phyloP scores from a whole-genome alignment of 306 rosid species.

The Prosopis cineraria region DNA sequence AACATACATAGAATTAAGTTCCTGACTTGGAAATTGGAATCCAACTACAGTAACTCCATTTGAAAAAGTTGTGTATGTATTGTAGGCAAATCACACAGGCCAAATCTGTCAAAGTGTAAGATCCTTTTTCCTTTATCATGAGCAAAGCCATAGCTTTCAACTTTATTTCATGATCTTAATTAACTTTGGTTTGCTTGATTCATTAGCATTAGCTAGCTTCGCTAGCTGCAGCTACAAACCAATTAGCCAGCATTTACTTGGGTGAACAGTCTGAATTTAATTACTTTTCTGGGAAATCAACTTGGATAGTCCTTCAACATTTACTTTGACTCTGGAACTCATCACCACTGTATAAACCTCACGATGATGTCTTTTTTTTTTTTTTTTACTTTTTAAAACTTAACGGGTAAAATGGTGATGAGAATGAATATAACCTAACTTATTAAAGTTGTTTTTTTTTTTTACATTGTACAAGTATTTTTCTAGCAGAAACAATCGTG shows the following conservation, averaged over 20 bases:
- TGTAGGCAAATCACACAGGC: not conserved
- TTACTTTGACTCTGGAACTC: not conserved
- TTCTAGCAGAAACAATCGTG: too few species aligned
- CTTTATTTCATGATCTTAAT: not conserved
- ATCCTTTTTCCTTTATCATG: not conserved
- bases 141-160: not conserved
- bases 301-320: constrained; percentile 1
- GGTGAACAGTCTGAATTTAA: not conserved
- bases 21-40: not conserved
- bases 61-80: not conserved
- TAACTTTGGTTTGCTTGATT: not conserved
- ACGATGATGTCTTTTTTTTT: too few species aligned
- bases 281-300: not conserved
- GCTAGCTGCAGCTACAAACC: not conserved
- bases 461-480: too few species aligned
- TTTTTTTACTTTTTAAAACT: not conserved
- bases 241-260: not conserved
- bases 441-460: too few species aligned
- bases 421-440: not conserved
- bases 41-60: not conserved
- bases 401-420: not conserved
- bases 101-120: not conserved
- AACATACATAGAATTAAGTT: not conserved
- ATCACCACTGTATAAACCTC: not conserved
- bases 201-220: not conserved